Evolutionary conservation across 2,329 filamentous ascomycete genomes (phyloP), one percentile per base, ranked within the genome.

Genomic region (Rutstroemia sydowiana): DNA sequence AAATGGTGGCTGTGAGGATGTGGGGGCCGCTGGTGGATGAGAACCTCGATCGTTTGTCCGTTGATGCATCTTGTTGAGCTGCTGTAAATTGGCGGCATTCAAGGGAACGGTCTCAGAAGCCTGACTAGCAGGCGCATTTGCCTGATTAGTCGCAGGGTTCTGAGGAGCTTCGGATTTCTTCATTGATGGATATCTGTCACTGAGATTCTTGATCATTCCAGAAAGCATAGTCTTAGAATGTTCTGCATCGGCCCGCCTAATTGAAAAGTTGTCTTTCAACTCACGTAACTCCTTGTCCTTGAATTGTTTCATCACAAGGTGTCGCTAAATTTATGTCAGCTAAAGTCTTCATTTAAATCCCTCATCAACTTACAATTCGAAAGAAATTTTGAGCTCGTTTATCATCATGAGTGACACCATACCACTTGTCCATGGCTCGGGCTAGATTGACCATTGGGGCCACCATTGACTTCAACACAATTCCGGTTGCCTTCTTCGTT

Each of bases 11-110:
- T 81, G 77, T 13, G 74, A 61, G 1, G 75, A 75, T 0, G 77
- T 83, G 14, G 81, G 79, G 9, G 81, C 78, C 11, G 77, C 72
- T 3, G 79, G 78, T 0, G 75, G 67, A 55, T 77, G 73, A 8
- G 69, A 71, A 8, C 67, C 68, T 62, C 76, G 78, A 63, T 70
- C 75, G 31, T 59, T 66, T 4, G 69, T 68, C 49, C 71, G 70
- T 53, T 73, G 71, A 50, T 65, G 60, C 58, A 70, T 66, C 55
- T 78, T 76, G 63, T 75, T 52, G 39, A 78, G 62, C 51, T 63
- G 68, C 42, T 66, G 63, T 14, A 69, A 45, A 53, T 68, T 67
- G 23, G 64, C 61, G 18, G 64, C 61, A 48, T 62, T 67, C 32
- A 66, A 55, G 30, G 63, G 63, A 10, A 57, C 57, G 14, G 52